Evolutionary conservation across 2,329 filamentous ascomycete genomes (phyloP).

Genomic region (Cercospora sojina): DNA sequence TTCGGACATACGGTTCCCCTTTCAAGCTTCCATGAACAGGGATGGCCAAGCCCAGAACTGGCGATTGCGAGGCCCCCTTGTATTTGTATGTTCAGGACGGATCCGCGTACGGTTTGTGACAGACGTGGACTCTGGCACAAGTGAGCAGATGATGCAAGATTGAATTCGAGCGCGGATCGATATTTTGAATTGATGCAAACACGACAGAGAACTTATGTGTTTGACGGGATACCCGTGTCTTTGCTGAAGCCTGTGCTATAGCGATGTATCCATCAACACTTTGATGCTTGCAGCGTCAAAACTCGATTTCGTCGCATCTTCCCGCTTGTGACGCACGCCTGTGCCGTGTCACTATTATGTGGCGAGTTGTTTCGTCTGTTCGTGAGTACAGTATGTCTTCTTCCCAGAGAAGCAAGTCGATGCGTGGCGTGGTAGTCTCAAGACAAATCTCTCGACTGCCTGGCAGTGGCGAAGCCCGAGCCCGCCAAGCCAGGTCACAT

Average conservation of each 20-base stretch:
- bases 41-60: neutral
- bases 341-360: neutral
- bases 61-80: neutral
- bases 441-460: conserved; percentile 1
- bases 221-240: neutral
- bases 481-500: conserved; percentile 12
- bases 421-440: neutral
- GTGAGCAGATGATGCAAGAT: neutral
- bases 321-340: neutral
- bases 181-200: neutral
- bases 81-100: neutral
- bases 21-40: neutral
- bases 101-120: neutral
- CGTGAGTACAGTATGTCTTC: neutral
- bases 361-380: neutral
- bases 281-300: neutral
- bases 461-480: conserved; percentile 8
- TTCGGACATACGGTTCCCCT: neutral
- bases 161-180: neutral
- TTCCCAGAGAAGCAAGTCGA: neutral
- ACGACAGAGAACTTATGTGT: neutral
- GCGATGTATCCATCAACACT: neutral
- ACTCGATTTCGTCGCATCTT: neutral
- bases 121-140: neutral
- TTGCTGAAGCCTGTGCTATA: neutral